These are phyloP conservation scores for Moesziomyces sp. DNA, from an alignment of 1,284 basidiomycete genomes.

Conservation along the genomic window DNA sequence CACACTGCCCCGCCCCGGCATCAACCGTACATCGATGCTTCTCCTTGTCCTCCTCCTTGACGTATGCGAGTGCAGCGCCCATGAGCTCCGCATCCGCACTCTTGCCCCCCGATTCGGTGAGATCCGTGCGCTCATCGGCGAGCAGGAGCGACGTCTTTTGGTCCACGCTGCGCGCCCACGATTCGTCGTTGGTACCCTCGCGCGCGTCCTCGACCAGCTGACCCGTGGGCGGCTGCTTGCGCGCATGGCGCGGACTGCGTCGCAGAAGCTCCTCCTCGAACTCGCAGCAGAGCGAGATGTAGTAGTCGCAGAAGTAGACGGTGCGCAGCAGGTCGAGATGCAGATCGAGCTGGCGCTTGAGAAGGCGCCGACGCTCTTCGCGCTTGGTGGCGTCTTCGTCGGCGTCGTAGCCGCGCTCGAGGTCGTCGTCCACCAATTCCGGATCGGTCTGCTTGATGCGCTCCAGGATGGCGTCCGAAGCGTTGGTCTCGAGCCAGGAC, in stretches of 20 bases:
- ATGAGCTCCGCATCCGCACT: slow-evolving; percentile 39
- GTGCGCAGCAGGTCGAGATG: slow-evolving; percentile 59
- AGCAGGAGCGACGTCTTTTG: slow-evolving; percentile 51
- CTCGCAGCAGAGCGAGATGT: slow-evolving; percentile 59
- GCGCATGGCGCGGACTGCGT: slow-evolving; percentile 46
- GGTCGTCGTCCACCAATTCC: slow-evolving; percentile 26
- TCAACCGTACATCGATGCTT: slow-evolving; percentile 61
- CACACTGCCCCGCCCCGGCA: slow-evolving; percentile 41
- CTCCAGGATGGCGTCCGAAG: slow-evolving; percentile 38
- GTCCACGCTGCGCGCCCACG: slow-evolving; percentile 58
- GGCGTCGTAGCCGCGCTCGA: slow-evolving; percentile 33
- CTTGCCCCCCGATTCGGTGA: slow-evolving; percentile 51
- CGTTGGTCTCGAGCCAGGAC: slow-evolving; percentile 38
- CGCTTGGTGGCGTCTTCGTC: slow-evolving; percentile 33
- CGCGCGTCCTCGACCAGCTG: slow-evolving; percentile 35
- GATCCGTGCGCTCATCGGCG: slow-evolving; percentile 30
- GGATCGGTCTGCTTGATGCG: slow-evolving; percentile 25
- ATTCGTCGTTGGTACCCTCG: slow-evolving; percentile 47
- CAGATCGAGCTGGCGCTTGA: slow-evolving; percentile 61
- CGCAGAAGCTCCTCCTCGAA: slow-evolving; percentile 63
- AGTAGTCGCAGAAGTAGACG: slow-evolving; percentile 65
- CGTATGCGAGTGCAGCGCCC: slow-evolving; percentile 40
- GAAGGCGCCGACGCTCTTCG: slow-evolving; percentile 33
- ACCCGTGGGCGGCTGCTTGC: slow-evolving; percentile 42
- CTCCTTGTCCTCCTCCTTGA: slow-evolving; percentile 57